Percentiles rank a stretch among this genome's conserved stretches.
Conservation (phyloP, 345 rosid genomes). For the Cochlearia excelsa region DNA sequence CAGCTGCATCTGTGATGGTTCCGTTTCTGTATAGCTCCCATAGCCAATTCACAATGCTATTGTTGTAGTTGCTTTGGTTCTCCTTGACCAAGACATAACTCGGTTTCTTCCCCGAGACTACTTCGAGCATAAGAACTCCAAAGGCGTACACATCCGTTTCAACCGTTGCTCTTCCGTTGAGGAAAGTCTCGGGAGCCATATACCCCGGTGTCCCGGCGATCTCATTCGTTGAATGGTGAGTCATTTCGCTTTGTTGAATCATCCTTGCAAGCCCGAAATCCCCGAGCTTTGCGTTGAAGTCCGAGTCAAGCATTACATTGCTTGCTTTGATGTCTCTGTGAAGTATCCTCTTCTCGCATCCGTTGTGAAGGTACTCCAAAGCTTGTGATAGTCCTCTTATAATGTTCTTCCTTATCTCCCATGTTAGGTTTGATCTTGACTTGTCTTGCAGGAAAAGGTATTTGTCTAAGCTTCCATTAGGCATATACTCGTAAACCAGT, state of each 20-base stretch:
- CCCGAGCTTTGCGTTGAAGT: conserved; percentile 51
- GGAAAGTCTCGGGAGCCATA: conserved; percentile 79
- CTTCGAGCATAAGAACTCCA: conserved; percentile 64
- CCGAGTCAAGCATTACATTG: conserved; percentile 73
- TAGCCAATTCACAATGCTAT: conserved; percentile 58
- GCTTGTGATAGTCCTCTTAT: conserved; percentile 62
- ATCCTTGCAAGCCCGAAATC: conserved; percentile 84
- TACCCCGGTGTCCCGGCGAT: conserved; percentile 75
- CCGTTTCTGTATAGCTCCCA: conserved; percentile 63
- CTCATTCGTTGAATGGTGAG: conserved; percentile 70
- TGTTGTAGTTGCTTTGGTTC: conserved; percentile 38
- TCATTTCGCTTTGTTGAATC: conserved; percentile 50
- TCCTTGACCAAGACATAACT: conserved; percentile 34
- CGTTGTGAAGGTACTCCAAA: conserved; percentile 67
- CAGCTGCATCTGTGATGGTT: conserved; percentile 49
- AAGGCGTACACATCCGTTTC: conserved; percentile 72
- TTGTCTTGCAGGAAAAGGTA: conserved; percentile 41
- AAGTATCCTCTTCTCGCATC: conserved; percentile 59
- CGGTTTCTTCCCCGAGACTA: conserved; percentile 57
- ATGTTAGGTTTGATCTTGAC: conserved; percentile 37
- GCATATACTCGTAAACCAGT: conserved; percentile 69
- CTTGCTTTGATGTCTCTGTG: conserved; percentile 73
- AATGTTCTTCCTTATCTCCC: conserved; percentile 53
- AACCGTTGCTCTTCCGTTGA: conserved; percentile 55
- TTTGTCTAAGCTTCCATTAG: conserved; percentile 65